Conservation (phyloP, 495 filamentous ascomycete species). For the Podospora sp. region DNA sequence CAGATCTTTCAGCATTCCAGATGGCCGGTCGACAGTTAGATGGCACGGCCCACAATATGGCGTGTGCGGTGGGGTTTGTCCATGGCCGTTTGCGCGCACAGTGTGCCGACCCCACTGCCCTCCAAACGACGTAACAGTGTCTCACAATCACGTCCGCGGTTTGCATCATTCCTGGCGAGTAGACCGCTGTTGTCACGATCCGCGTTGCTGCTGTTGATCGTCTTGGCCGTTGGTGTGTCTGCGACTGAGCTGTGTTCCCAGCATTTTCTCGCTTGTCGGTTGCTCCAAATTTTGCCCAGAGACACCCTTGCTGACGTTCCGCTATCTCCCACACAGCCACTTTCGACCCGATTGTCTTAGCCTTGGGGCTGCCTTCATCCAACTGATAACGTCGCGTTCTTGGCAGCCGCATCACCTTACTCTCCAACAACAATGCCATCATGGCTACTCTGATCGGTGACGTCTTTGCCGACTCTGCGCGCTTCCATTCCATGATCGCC, state of each 20-base stretch:
- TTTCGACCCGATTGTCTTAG: constrained; percentile 19
- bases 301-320: constrained; percentile 30
- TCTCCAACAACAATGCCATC: constrained; percentile 33
- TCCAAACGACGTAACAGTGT: not conserved
- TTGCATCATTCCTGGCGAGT: not conserved
- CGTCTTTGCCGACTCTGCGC: constrained; percentile 47
- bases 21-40: not conserved
- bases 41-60: not conserved
- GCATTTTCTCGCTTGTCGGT: constrained; percentile 35
- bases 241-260: constrained; percentile 23
- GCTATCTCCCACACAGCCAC: constrained; percentile 37
- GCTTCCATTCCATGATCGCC: constrained; percentile 51
- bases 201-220: not conserved
- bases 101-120: not conserved
- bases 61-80: not conserved
- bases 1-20: not conserved
- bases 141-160: not conserved
- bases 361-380: constrained; percentile 15
- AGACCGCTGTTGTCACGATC: not conserved
- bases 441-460: constrained; percentile 55
- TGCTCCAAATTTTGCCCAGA: constrained; percentile 24
- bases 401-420: constrained; percentile 12
- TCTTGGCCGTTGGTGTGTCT: not conserved
- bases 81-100: not conserved
- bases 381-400: constrained; percentile 27